Conservation (phyloP, 176 grass and related monocot species). For the Phyllostachys edulis region DNA sequence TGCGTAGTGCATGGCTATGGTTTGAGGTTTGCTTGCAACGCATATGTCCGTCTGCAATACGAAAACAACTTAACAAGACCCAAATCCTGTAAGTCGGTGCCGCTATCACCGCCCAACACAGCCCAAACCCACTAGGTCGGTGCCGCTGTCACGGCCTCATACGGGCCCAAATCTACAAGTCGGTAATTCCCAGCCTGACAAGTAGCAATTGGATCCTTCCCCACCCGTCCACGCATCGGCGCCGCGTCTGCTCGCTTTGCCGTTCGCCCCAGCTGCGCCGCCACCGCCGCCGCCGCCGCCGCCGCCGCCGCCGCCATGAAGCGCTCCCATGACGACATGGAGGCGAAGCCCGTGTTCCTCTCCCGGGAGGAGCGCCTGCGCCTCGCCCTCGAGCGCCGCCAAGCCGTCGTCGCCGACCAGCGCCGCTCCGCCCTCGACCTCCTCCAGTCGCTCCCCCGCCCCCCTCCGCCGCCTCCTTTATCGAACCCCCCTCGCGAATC, state of each 20-base stretch:
- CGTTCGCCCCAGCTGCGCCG: not conserved
- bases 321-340: constrained; percentile 52
- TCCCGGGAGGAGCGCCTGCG: constrained; percentile 71
- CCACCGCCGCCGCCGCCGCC: constrained; percentile 22
- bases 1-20: too few species aligned
- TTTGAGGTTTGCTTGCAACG: too few species aligned
- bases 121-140: too few species aligned
- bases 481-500: constrained; percentile 29
- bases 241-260: constrained; percentile 1
- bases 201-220: not conserved
- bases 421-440: constrained; percentile 57
- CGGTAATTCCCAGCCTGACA: not conserved
- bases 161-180: not conserved
- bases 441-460: constrained; percentile 45
- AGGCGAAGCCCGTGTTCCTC: constrained; percentile 67
- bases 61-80: too few species aligned
- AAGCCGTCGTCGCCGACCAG: constrained; percentile 77
- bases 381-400: constrained; percentile 77
- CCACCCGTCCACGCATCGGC: not conserved
- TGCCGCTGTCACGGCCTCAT: too few species aligned
- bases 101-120: too few species aligned
- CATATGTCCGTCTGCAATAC: too few species aligned
- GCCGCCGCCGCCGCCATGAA: constrained; percentile 57
- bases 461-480: constrained; percentile 28
- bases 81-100: too few species aligned